These are phyloP conservation scores for Fistulinella prunicolor DNA, from an alignment of 768 basidiomycete genomes.

Conservation along the genomic window DNA sequence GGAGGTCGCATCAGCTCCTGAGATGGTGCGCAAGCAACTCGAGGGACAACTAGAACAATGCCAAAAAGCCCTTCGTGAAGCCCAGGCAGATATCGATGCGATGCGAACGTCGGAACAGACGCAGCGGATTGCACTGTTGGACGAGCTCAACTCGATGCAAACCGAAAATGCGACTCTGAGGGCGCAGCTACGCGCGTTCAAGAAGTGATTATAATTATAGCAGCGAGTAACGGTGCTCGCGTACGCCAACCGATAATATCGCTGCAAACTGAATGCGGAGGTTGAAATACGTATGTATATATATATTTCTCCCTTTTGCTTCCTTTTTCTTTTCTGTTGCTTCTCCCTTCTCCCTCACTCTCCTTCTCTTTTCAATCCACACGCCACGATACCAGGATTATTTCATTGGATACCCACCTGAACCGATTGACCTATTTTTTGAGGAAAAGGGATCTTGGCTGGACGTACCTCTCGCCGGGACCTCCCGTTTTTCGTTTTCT, in stretches of 20 bases:
- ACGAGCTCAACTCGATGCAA: conserved; percentile 83
- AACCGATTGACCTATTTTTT: neutral
- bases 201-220: conserved; percentile 27
- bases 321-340: neutral
- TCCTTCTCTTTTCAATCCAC: neutral
- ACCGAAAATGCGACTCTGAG: conserved; percentile 71
- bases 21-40: conserved; percentile 57
- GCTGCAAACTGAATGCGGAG: neutral
- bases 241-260: conserved; percentile 1
- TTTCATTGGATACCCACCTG: conserved; percentile 10
- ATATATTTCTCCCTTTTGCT: neutral
- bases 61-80: conserved; percentile 57
- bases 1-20: conserved; percentile 35
- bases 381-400: conserved; percentile 3
- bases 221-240: no score
- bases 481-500: neutral
- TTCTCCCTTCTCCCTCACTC: neutral
- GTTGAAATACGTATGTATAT: neutral
- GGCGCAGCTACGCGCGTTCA: conserved; percentile 64
- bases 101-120: conserved; percentile 71
- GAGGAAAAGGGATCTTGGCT: neutral
- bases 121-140: conserved; percentile 80
- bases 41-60: conserved; percentile 62
- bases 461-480: conserved; percentile 3
- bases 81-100: conserved; percentile 64